These are phyloP conservation scores for Sarocladium oryzae DNA, from an alignment of 2,329 filamentous ascomycete species.

Conservation along the genomic window DNA sequence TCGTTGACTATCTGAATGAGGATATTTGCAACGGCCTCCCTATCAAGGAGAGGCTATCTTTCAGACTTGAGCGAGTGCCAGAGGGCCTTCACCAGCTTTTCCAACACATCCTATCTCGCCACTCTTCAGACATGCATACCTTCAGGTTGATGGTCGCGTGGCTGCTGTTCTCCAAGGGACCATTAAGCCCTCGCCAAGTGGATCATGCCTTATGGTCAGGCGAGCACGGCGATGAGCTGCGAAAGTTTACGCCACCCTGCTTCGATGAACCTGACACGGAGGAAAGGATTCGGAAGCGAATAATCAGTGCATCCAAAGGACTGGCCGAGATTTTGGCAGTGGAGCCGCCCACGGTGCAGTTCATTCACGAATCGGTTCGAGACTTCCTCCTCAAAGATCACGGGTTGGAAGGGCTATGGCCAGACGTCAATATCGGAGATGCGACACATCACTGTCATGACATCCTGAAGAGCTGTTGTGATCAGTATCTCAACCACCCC, in stretches of 20 bases:
- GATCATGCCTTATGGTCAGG: conserved; percentile 33
- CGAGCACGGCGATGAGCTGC: conserved; percentile 13
- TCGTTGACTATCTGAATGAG: conserved; percentile 31
- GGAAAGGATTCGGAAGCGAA: conserved; percentile 17
- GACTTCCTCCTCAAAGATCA: conserved; percentile 37
- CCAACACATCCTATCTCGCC: conserved; percentile 39
- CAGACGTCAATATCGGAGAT: conserved; percentile 15
- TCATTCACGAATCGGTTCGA: conserved; percentile 34
- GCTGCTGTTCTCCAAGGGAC: conserved; percentile 41
- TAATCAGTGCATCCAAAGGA: conserved; percentile 42
- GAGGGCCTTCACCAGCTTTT: conserved; percentile 40
- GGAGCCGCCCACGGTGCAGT: conserved; percentile 34
- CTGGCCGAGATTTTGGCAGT: conserved; percentile 35
- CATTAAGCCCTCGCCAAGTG: conserved; percentile 36
- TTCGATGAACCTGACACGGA: conserved; percentile 16
- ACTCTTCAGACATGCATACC: conserved; percentile 35
- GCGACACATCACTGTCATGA: not conserved
- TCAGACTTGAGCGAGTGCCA: conserved; percentile 27
- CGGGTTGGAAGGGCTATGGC: conserved; percentile 24
- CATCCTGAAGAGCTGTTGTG: not conserved
- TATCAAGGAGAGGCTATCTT: conserved; percentile 19
- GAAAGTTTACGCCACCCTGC: conserved; percentile 12
- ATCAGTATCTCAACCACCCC: not conserved
- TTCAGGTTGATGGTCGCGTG: conserved; percentile 38
- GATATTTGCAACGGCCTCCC: conserved; percentile 18